Base-by-base conservation (phyloP, 495 filamentous ascomycete genomes). In the Penicillium subrubescens region DNA sequence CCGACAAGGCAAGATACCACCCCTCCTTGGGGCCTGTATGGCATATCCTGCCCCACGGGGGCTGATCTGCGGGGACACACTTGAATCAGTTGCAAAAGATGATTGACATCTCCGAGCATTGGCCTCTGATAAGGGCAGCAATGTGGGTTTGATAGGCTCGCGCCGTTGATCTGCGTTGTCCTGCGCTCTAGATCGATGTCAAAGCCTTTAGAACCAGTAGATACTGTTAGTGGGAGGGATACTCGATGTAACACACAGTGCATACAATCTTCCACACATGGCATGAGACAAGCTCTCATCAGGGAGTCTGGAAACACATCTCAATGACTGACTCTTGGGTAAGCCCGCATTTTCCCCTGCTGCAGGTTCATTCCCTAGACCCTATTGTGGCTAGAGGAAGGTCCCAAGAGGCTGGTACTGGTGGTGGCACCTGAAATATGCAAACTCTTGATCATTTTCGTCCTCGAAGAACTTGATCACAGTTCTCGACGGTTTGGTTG, bases 61-160 rank as follows among this genome's bases (percentile, higher is more conserved):
- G 44, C 53, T n/a, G 51, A 60, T 39, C 33, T 60, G 59, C 46
- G 59, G 59, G 44, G 59, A 33, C 27, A 21, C 29, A 31, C 14
- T 4, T 15, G 19, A 56, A 35, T 15, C 14, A 34, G n/a, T 54
- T 5, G 21, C 44, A 3, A 50, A 51, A 21, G 11, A 25, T 35
- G 15, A 8, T 48, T 48, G 44, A 23, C 15, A n/a, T 12, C 33
- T 52, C 43, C 35, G 53, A 34, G 29, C 43, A 48, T 31, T 25
- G 17, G 17, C 57, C 57, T 50, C 57, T 10, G 37, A 31, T 29
- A 57, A 58, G 23, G 23, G 7, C 6, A 21, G n/a, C 3, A 10
- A 59, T 50, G 29, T 11, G 31, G 14, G 31, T 21, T 51, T 60
- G 46, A 52, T 41, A 39, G 59, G 59, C 34, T 37, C 19, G 14